Percentiles rank a stretch among this genome's conserved stretches.
Evolutionary conservation across 345 rosid species (phyloP).

Genomic region (Sisymbrium irio): DNA sequence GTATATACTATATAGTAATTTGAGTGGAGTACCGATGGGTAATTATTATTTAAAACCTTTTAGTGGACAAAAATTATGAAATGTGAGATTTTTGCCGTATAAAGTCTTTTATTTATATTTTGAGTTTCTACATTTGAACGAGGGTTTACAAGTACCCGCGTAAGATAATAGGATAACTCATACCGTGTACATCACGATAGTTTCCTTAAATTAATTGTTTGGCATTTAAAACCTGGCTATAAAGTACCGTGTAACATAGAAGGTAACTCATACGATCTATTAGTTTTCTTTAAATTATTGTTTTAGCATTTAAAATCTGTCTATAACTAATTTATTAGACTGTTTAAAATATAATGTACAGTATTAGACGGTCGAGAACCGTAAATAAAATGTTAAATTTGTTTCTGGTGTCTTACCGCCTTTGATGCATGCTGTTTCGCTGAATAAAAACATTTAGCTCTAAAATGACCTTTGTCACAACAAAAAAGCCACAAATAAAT

Average conservation of each 20-base stretch:
- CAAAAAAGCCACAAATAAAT: conserved; percentile 14
- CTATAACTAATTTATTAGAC: not conserved
- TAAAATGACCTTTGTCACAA: conserved; percentile 10
- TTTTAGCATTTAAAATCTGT: not conserved
- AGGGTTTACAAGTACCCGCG: not conserved
- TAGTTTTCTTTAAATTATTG: no score
- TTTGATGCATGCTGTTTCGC: conserved; percentile 12
- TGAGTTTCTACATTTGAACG: not conserved
- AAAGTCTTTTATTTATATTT: not conserved
- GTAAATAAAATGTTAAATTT: not conserved
- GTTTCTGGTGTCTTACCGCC: not conserved
- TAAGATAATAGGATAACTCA: not conserved
- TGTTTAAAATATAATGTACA: not conserved
- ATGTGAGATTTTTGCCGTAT: not conserved
- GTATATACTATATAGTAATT: not conserved
- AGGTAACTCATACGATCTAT: no score
- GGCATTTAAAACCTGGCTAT: no score
- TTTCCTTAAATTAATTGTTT: no score
- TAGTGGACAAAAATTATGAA: not conserved
- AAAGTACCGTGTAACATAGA: no score
- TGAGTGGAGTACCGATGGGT: not conserved
- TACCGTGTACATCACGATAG: no score
- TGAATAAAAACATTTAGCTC: conserved; percentile 7
- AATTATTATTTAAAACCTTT: not conserved
- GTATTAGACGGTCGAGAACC: not conserved